phyloP scores from a whole-genome alignment of 164 flowering plant genomes.

The Chloranthus sessilifolius region DNA sequence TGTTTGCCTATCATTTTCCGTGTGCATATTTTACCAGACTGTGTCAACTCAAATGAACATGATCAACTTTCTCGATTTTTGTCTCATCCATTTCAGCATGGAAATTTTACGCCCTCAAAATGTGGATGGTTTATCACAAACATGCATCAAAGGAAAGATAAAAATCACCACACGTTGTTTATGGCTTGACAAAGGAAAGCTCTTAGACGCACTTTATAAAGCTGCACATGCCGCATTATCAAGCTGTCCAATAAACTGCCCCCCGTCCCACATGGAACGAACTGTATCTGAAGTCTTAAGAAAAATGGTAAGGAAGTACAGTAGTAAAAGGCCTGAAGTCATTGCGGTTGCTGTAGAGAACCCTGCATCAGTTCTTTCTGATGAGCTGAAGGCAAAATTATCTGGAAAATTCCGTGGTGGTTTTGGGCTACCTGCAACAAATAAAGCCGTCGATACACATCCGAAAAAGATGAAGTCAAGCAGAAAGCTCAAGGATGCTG shows the following conservation, averaged over 20 bases:
- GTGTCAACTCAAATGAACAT: too few relatives aligned
- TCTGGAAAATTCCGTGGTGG: slow-evolving; percentile 57
- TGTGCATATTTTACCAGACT: too few relatives aligned
- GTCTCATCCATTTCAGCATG: slow-evolving; percentile 52
- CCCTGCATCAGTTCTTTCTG: slow-evolving; percentile 61
- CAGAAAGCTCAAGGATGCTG: slow-evolving; percentile 28
- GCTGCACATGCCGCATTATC: slow-evolving; percentile 95
- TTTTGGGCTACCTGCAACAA: slow-evolving; percentile 31
- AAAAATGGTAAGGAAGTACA: slow-evolving; percentile 91
- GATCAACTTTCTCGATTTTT: too few relatives aligned
- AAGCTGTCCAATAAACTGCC: slow-evolving; percentile 84
- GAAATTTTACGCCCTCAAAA: slow-evolving; percentile 81
- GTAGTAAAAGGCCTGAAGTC: slow-evolving; percentile 92
- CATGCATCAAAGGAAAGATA: slow-evolving; percentile 75
- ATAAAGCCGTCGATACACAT: slow-evolving; percentile 36
- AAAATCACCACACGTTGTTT: slow-evolving; percentile 92
- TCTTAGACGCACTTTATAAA: slow-evolving; percentile 83
- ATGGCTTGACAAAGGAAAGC: slow-evolving; percentile 98
- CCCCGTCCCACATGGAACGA: slow-evolving; percentile 84
- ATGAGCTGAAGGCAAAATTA: slow-evolving; percentile 57
- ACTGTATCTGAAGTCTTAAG: slow-evolving; percentile 84
- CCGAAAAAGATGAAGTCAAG: slow-evolving; percentile 21
- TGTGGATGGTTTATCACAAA: slow-evolving; percentile 30
- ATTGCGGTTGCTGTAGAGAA: slow-evolving; percentile 84
- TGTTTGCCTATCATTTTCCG: too few relatives aligned